Conservation (phyloP, 2,329 filamentous ascomycete species). For the Pseudogymnoascus sp. region DNA sequence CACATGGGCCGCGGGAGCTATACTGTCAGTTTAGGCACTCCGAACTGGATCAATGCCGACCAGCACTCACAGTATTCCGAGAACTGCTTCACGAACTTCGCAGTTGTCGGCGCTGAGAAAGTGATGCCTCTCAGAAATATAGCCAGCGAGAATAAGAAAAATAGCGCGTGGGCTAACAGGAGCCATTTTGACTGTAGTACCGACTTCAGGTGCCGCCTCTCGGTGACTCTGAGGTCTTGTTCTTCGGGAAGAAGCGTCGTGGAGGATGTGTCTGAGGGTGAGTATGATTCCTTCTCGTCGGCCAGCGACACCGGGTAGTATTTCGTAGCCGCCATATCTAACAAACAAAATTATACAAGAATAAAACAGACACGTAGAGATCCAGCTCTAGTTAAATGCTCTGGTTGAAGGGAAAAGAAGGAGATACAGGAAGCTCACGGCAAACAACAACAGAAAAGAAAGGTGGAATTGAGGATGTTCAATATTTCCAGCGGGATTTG, state of each 20-base stretch:
- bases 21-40: slow-evolving; percentile 11
- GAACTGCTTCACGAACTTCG: slow-evolving; percentile 30
- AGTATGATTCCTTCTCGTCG: slow-evolving; percentile 1
- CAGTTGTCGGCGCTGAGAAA: slow-evolving; percentile 18
- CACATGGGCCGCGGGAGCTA: slow-evolving; percentile 39
- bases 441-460: neutral
- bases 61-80: slow-evolving; percentile 38
- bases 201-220: neutral
- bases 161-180: slow-evolving; percentile 11
- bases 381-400: neutral
- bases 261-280: neutral
- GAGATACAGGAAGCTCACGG: neutral
- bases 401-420: neutral
- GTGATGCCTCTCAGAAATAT: neutral
- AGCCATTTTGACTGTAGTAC: slow-evolving; percentile 13
- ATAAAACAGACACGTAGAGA: neutral
- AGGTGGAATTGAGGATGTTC: neutral
- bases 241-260: neutral
- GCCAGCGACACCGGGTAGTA: neutral
- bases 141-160: slow-evolving; percentile 10
- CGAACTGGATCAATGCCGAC: neutral
- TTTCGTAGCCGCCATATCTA: neutral
- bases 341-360: neutral
- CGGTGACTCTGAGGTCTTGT: neutral
- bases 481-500: neutral